A percentile compares a stretch with the other conserved stretches of the same genome.
phyloP scores from a whole-genome alignment of 108 stramenopile genomes.

The Licmophora abbreviata region DNA sequence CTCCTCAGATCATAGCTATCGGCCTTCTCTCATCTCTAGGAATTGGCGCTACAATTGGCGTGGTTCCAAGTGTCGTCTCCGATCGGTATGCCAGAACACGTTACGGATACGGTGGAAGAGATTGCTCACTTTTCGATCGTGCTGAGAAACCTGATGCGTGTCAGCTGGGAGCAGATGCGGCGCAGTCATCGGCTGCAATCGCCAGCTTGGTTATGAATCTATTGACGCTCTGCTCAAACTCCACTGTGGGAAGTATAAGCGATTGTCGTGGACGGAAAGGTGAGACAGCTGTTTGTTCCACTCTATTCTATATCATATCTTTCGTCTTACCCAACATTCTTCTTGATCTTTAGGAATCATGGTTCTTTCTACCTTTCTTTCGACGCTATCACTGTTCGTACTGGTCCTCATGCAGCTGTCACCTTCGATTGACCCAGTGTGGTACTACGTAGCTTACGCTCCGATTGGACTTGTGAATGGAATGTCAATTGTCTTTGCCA shows the following conservation, averaged over 20 bases:
- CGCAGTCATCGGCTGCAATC: slow-evolving; percentile 54
- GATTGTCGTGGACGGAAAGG: slow-evolving; percentile 67
- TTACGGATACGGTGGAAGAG: slow-evolving; percentile 16
- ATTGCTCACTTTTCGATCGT: slow-evolving; percentile 3
- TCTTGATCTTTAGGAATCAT: too few relatives aligned
- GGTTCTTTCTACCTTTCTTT: slow-evolving; percentile 41
- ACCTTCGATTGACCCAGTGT: slow-evolving; percentile 41
- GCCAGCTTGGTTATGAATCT: slow-evolving; percentile 47
- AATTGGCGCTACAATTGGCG: slow-evolving; percentile 66
- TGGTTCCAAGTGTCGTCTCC: slow-evolving; percentile 69
- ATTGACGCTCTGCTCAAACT: slow-evolving; percentile 62
- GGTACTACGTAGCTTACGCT: slow-evolving; percentile 52
- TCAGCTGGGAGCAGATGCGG: slow-evolving; percentile 56
- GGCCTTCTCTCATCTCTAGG: slow-evolving; percentile 59
- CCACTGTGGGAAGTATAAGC: slow-evolving; percentile 71
- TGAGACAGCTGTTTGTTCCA: slow-evolving; percentile 19
- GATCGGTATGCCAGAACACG: slow-evolving; percentile 63
- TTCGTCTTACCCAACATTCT: too few relatives aligned
- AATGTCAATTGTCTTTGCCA: slow-evolving; percentile 59
- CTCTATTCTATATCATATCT: too few relatives aligned
- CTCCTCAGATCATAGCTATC: slow-evolving; percentile 60
- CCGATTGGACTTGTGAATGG: slow-evolving; percentile 56
- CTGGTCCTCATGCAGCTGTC: slow-evolving; percentile 51
- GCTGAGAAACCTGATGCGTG: slow-evolving; percentile 47
- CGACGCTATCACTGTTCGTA: slow-evolving; percentile 35